Conservation (phyloP, 2,329 filamentous ascomycete genomes). For the Pseudogymnoascus sp. region DNA sequence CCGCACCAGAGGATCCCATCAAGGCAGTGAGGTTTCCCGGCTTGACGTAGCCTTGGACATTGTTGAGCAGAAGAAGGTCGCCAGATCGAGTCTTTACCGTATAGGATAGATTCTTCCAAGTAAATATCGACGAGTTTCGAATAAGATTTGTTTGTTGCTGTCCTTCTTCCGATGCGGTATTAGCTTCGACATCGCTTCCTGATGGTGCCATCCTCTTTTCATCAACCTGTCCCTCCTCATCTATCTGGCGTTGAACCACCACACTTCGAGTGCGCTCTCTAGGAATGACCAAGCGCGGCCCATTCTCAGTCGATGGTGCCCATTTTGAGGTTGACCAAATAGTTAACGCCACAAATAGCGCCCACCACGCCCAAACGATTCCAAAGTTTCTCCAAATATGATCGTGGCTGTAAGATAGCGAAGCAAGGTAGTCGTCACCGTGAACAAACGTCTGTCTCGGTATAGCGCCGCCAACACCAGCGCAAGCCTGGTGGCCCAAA, state of each 20-base stretch:
- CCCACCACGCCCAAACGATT: constrained; percentile 58
- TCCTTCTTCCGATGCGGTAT: constrained; percentile 15
- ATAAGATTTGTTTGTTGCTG: constrained; percentile 38
- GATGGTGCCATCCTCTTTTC: constrained; percentile 12
- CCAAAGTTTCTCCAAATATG: constrained; percentile 56
- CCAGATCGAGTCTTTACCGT: constrained; percentile 55
- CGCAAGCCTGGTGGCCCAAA: constrained; percentile 44
- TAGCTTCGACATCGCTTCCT: constrained; percentile 17
- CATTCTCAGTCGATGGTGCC: constrained; percentile 27
- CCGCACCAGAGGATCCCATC: constrained; percentile 62
- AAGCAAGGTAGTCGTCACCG: constrained; percentile 51
- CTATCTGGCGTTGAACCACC: neutral
- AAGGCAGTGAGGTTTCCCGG: constrained; percentile 61
- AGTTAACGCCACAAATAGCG: constrained; percentile 50
- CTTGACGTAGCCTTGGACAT: constrained; percentile 75
- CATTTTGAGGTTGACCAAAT: constrained; percentile 51
- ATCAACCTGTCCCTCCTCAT: constrained; percentile 17
- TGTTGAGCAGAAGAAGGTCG: constrained; percentile 64
- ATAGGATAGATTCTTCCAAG: constrained; percentile 65
- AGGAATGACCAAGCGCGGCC: neutral
- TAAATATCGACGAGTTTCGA: constrained; percentile 62
- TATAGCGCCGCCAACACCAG: constrained; percentile 49
- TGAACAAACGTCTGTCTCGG: constrained; percentile 41
- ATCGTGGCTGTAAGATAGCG: constrained; percentile 44
- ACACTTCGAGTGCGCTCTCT: neutral